phyloP scores from a whole-genome alignment of 257 asterid genomes.

The Mentha longifolia region DNA sequence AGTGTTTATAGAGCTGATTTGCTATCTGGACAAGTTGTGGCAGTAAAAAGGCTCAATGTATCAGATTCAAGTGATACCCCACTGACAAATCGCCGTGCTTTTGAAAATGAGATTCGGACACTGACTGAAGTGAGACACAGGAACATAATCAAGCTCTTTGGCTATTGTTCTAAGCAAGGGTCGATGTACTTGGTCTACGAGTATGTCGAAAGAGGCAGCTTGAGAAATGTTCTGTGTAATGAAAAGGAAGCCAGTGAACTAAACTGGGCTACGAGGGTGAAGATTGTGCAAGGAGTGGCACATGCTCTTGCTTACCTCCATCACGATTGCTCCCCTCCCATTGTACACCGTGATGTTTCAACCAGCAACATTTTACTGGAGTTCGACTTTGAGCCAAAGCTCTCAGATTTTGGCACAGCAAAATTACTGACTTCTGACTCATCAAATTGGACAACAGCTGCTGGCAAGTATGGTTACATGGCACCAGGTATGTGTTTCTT shows the following conservation, averaged over 20 bases:
- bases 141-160: conserved; percentile 85
- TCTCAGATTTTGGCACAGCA: conserved; percentile 95
- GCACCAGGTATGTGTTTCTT: conserved; percentile 76
- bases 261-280: conserved; percentile 69
- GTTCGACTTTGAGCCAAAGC: conserved; percentile 67
- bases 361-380: conserved; percentile 76
- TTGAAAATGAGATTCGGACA: conserved; percentile 82
- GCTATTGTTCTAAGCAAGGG: conserved; percentile 74
- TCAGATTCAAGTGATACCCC: conserved; percentile 67
- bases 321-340: conserved; percentile 82
- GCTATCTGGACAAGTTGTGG: conserved; percentile 60
- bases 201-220: conserved; percentile 82
- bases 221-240: conserved; percentile 54
- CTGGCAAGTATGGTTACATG: conserved; percentile 98
- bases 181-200: conserved; percentile 88
- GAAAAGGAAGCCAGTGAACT: conserved; percentile 58
- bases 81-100: conserved; percentile 47
- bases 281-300: conserved; percentile 77
- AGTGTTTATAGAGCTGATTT: conserved; percentile 75
- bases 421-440: conserved; percentile 63
- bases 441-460: conserved; percentile 77
- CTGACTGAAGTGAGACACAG: conserved; percentile 88
- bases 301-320: conserved; percentile 97
- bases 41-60: conserved; percentile 74
- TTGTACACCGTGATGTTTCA: conserved; percentile 88